Base-by-base conservation (phyloP, 164 flowering plant genomes). In the Magnolia sinica region DNA sequence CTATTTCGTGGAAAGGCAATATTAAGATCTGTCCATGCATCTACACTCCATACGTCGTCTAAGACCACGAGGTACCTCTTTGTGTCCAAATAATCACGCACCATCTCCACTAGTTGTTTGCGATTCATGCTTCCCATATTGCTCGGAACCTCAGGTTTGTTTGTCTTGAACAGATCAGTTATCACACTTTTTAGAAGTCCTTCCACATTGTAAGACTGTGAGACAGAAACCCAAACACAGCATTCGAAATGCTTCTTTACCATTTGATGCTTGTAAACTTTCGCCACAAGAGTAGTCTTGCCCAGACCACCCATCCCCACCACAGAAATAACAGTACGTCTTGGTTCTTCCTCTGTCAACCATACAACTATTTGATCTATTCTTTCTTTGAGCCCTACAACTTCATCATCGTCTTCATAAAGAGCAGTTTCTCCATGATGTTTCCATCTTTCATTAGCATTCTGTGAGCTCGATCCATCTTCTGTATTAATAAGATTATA, bases 261-360 rank as follows among this genome's bases (percentile, higher is more conserved):
- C 0, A 2, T 29, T 20, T 58, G 77, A 11, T 76, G 74, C 19
- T 79, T 73, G 80, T 72, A 88, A 45, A 78, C 75, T 18, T 82
- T 79, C 4, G 77, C 73, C 19, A 78, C 88, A 1, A 89, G 79
- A 50, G 88, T 85, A 5, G 91, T 89, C 81, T 89, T 89, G 4
- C 91, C 92, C 0, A 81, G 71, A 11, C 93, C 93, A 3, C 88
- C 88, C 89, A 86, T 86, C 7, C 93, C 93, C 22, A 84, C 81
- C 61, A 90, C 75, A 14, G 90, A 85, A 45, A 85, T 68, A 19
- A 86, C 76, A 14, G 71, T 79, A 13, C 78, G 76, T 2, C 79
- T 73, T 1, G 79, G 76, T 29, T 86, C 87, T 8, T 67, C 87
- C 3, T 79, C 86, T 8, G 63, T 31, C 49, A 88, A 73, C 92